Percentiles rank a stretch among this genome's conserved stretches.
Conservation (phyloP, 306 rosid species). For the Casuarina glauca region DNA sequence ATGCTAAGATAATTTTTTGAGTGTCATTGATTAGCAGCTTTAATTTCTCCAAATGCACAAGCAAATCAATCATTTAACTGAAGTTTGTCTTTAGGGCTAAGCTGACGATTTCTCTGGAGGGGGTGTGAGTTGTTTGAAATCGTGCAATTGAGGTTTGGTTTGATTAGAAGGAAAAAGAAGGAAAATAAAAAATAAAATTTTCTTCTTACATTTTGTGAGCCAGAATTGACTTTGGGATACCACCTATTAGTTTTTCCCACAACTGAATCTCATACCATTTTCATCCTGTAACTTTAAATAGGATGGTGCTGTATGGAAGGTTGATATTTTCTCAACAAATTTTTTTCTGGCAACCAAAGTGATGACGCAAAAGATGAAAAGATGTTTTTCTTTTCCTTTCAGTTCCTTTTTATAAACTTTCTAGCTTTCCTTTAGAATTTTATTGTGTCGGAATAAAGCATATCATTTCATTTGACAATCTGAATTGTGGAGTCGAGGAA, state of each 20-base stretch:
- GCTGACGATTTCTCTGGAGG: background rate
- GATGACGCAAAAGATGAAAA: background rate
- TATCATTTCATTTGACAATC: background rate
- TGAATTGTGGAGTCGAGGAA: background rate
- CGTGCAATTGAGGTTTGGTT: background rate
- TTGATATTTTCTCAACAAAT: background rate
- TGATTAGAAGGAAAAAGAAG: background rate
- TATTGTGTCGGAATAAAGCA: background rate
- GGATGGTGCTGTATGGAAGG: background rate
- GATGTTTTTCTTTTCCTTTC: background rate
- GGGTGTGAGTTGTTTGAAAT: background rate
- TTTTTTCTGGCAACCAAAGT: background rate
- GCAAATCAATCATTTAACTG: background rate
- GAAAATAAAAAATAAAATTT: background rate
- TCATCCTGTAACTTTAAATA: background rate
- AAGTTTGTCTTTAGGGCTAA: background rate
- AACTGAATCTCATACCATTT: background rate
- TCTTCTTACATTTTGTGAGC: background rate
- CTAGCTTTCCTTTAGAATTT: background rate
- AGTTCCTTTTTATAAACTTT: background rate
- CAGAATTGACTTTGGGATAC: background rate
- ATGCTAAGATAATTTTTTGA: background rate
- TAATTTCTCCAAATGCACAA: background rate
- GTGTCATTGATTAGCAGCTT: background rate
- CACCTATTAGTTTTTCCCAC: background rate